Evolutionary conservation across 2,329 filamentous ascomycete species (phyloP).

Genomic region (Aureobasidium sp.): DNA sequence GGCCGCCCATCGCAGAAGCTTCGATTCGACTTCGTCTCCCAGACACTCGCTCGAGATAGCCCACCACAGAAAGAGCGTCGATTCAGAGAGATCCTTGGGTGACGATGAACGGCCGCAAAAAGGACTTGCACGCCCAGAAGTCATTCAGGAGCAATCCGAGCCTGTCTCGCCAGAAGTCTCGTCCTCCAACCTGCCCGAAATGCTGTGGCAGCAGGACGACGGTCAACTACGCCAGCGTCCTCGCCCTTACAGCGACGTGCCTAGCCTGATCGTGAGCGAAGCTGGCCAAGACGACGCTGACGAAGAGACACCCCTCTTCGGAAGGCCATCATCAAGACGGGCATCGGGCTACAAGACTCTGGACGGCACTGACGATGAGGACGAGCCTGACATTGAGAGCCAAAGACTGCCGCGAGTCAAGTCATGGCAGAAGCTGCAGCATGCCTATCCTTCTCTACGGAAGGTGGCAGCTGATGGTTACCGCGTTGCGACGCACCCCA

Average conservation of each 20-base stretch:
- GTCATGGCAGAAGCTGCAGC: conserved; percentile 26
- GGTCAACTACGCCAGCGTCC: not conserved
- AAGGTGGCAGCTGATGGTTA: conserved; percentile 15
- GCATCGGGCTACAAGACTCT: conserved; percentile 11
- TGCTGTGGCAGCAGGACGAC: conserved; percentile 4
- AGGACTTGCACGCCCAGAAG: conserved; percentile 18
- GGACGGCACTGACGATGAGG: not conserved
- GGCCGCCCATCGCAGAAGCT: not conserved
- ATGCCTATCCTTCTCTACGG: conserved; percentile 24
- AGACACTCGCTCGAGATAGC: conserved; percentile 21
- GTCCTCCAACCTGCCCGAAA: conserved; percentile 6
- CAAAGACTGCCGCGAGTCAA: conserved; percentile 18
- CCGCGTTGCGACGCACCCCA: conserved; percentile 50
- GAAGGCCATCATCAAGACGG: not conserved
- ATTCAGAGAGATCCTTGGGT: conserved; percentile 7
- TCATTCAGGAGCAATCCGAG: conserved; percentile 31
- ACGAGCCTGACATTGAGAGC: conserved; percentile 23
- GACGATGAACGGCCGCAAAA: conserved; percentile 16
- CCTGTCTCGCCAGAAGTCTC: conserved; percentile 25
- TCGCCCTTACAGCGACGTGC: conserved; percentile 17
- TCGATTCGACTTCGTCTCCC: conserved; percentile 11
- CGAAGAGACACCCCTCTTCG: conserved; percentile 33
- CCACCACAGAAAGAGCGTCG: conserved; percentile 10
- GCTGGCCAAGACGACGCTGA: conserved; percentile 21
- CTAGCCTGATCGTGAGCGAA: conserved; percentile 26